Percentiles rank a stretch among this genome's conserved stretches.
Conservation (phyloP, 2,329 filamentous ascomycete species). For the Trematosphaeria pertusa region DNA sequence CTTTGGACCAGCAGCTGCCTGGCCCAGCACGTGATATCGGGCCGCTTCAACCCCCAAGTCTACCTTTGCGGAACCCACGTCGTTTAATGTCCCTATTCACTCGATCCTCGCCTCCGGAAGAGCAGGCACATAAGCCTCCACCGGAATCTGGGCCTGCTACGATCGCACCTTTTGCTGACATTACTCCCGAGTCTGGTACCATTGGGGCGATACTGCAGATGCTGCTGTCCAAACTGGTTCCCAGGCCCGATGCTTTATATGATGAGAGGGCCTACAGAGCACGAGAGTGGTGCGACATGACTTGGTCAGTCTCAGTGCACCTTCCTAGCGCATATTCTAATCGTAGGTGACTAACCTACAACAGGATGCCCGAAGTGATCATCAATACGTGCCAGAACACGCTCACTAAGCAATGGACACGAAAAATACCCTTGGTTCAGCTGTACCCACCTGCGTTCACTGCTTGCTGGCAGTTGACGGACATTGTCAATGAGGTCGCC, state of each 20-base stretch:
- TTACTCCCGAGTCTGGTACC: no score
- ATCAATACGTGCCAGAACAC: constrained; percentile 69
- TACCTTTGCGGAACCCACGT: no score
- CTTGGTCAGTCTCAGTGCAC: neutral
- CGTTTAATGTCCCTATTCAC: no score
- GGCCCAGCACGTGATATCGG: no score
- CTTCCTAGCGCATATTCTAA: neutral
- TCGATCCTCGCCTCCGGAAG: no score
- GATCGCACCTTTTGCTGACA: no score
- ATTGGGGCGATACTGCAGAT: no score
- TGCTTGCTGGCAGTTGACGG: constrained; percentile 2
- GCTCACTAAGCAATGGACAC: constrained; percentile 69
- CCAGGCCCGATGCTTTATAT: no score
- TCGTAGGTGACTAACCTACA: neutral
- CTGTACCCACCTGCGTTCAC: constrained; percentile 5
- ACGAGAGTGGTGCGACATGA: neutral
- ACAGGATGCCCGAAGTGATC: constrained; percentile 50
- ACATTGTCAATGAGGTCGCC: constrained; percentile 15
- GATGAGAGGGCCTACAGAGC: neutral
- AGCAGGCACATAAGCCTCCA: no score
- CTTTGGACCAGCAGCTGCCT: no score
- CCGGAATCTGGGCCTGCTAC: no score
- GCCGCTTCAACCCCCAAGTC: no score
- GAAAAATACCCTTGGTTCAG: constrained; percentile 55
- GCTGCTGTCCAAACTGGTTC: neutral